Evolutionary conservation across 768 basidiomycete species (phyloP), one percentile per base, ranked within the genome.

Genomic region (Boletus barrowsii): DNA sequence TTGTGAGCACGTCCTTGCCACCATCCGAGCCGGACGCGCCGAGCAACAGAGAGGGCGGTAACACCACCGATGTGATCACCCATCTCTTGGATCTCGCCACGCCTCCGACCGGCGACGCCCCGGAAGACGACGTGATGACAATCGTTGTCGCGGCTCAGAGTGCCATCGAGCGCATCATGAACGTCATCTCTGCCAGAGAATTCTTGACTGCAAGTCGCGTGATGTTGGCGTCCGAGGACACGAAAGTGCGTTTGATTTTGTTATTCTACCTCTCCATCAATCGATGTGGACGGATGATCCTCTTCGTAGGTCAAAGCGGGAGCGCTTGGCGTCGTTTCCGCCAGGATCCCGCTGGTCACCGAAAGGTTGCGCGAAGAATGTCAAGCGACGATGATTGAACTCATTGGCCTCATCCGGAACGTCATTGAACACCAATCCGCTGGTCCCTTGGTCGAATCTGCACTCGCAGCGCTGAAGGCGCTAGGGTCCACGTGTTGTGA

Each of bases 321-420:
- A 51, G 88, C 88, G 10, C 77, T 97, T 30, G 81, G 82, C 33
- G 75, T 94, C 10, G 69, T 97, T 14, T 75, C 79, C 4, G 81
- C 83, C 39, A 83, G 90, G 35, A 71, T 96, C 1, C 77, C 81
- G 0, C 73, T 79, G 7, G 76, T 96, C 49, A 73, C 83, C 5
- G 72, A 78, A 10, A 73, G 76, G 20, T 72, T 80, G 43, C 84
- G 95, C 13, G 69, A 72, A 35, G 76, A 76, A 29, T 72, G 82
- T 32, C 75, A 77, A 24, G 60, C 76, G 26, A 76, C 71, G 7
- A 73, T 93, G 43, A 71, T 75, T 32, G 76, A 77, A 33, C 83
- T 89, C 49, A 66, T 88, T 46, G 69, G 71, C 3, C 68, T 69
- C 20, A 78, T 87, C 45, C 77, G 78, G 45, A 73, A 73, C 10